Evolutionary conservation across 306 rosid species (phyloP).

Genomic region (Fagus crenata): DNA sequence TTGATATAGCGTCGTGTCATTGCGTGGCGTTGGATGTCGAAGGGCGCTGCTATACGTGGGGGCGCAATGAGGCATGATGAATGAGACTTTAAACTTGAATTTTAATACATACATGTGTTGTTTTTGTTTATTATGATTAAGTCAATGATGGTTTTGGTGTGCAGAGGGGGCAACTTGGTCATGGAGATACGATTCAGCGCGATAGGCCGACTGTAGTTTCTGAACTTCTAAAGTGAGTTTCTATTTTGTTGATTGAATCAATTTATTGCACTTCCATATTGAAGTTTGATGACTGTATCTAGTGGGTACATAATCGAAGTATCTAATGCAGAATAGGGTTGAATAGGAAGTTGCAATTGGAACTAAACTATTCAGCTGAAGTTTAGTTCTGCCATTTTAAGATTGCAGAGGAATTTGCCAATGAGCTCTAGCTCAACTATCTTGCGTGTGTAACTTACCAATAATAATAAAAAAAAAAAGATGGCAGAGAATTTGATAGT

Average conservation of each 20-base stretch:
- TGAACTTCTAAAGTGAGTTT: constrained; percentile 83
- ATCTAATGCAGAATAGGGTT: background rate
- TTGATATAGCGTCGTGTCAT: constrained; percentile 81
- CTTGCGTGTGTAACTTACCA: too few species aligned
- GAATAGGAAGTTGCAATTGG: background rate
- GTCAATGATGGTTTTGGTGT: constrained; percentile 26
- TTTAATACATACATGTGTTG: constrained; percentile 5
- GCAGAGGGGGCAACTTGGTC: constrained; percentile 98
- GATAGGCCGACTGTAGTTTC: constrained; percentile 97
- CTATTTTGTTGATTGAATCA: background rate
- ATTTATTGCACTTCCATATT: background rate
- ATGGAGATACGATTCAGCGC: constrained; percentile 89
- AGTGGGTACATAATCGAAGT: background rate
- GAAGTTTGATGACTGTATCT: background rate
- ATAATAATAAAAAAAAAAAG: too few species aligned
- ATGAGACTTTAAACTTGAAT: constrained; percentile 8
- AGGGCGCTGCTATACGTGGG: constrained; percentile 99
- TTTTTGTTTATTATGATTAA: constrained; percentile 6
- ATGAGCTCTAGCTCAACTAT: too few species aligned
- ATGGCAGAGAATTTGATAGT: background rate
- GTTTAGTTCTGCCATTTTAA: background rate
- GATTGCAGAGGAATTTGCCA: background rate
- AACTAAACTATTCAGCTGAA: background rate
- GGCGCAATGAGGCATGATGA: constrained; percentile 82
- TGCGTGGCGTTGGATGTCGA: constrained; percentile 94